Evolutionary conservation across 768 basidiomycete species (phyloP).

Genomic region (Boletus edulis): DNA sequence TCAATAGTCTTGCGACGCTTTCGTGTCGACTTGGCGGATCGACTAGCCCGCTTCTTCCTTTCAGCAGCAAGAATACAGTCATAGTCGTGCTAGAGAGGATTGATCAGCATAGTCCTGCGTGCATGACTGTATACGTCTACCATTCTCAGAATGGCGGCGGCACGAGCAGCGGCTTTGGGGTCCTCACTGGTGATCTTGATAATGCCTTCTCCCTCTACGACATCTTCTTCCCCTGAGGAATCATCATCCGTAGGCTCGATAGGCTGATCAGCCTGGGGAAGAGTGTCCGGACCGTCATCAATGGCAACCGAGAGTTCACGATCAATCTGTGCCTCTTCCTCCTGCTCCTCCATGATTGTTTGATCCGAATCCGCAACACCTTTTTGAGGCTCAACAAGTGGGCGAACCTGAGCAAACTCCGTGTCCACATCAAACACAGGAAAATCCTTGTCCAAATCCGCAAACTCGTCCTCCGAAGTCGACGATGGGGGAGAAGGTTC

Average conservation of each 20-base stretch:
- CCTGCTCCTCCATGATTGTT: conserved; percentile 21
- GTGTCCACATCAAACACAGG: conserved; percentile 12
- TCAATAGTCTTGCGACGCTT: conserved; percentile 38
- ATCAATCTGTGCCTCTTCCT: conserved; percentile 33
- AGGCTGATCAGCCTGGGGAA: background rate
- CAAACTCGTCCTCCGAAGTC: conserved; percentile 21
- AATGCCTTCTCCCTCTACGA: conserved; percentile 43
- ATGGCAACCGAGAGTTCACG: conserved; percentile 35
- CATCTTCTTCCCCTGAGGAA: conserved; percentile 30
- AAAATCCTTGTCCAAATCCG: conserved; percentile 15
- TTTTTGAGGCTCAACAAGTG: background rate
- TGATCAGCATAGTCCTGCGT: background rate
- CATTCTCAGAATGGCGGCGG: conserved; percentile 90
- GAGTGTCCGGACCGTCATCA: conserved; percentile 13
- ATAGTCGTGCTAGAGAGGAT: conserved; percentile 67
- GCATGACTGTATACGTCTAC: conserved; percentile 39
- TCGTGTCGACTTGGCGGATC: conserved; percentile 33
- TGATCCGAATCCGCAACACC: conserved; percentile 13
- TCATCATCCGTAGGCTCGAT: conserved; percentile 8
- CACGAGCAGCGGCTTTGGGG: conserved; percentile 83
- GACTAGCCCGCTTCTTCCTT: conserved; percentile 24
- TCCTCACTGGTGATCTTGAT: conserved; percentile 85
- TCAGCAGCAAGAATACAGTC: conserved; percentile 60
- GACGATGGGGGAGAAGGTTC: conserved; percentile 6
- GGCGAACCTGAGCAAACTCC: conserved; percentile 14